These are phyloP conservation scores for Phaeosphaeria sp. DNA, from an alignment of 2,329 filamentous ascomycete species.

Conservation along the genomic window DNA sequence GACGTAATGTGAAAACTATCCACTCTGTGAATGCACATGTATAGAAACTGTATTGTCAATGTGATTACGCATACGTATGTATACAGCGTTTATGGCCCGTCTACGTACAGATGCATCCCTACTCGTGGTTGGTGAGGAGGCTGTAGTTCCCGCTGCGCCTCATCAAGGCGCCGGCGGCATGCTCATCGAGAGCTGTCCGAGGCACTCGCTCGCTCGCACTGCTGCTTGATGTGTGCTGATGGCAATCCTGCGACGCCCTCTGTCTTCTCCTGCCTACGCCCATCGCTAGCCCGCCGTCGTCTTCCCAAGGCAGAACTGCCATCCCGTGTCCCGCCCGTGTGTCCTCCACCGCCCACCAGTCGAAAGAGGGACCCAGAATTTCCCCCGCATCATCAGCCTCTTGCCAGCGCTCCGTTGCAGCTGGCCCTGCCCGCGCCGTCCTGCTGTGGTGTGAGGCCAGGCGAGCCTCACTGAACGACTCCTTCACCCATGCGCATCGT, in stretches of 20 bases:
- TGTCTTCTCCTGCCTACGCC: neutral
- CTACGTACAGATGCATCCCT: no score
- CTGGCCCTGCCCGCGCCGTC: constrained; percentile 4
- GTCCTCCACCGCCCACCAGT: neutral
- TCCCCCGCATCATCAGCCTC: constrained; percentile 30
- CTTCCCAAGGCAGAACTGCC: neutral
- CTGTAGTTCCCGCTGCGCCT: constrained; percentile 16
- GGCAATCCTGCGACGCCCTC: neutral
- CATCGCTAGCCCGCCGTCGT: neutral
- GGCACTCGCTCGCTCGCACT: constrained; percentile 1
- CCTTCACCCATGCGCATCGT: constrained; percentile 16
- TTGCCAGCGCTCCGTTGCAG: constrained; percentile 8
- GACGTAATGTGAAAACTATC: no score
- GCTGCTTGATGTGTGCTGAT: constrained; percentile 1
- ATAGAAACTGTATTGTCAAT: no score
- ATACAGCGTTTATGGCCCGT: no score
- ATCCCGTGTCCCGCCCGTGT: neutral
- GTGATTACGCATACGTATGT: no score
- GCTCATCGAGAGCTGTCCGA: constrained; percentile 3
- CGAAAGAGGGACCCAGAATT: neutral
- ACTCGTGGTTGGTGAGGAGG: no score
- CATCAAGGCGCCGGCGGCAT: constrained; percentile 5
- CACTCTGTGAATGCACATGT: no score
- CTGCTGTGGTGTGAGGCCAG: constrained; percentile 10
- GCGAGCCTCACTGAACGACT: constrained; percentile 10